These are phyloP conservation scores for Fusarium circinatum DNA, from an alignment of 2,329 filamentous ascomycete genomes.

Conservation along the genomic window DNA sequence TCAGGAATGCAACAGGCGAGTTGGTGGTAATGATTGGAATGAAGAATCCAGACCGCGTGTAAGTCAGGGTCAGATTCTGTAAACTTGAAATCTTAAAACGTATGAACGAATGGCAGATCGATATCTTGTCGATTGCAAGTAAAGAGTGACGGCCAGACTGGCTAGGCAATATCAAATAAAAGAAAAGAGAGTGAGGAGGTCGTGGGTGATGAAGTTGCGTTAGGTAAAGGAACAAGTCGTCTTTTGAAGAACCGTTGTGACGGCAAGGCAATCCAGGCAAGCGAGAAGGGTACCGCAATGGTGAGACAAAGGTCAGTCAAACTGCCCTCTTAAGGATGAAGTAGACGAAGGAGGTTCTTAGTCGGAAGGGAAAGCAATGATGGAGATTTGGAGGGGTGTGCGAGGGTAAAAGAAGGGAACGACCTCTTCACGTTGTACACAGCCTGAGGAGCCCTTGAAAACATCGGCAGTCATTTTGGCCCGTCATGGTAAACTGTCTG, in stretches of 20 bases:
- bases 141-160: slow-evolving; percentile 39
- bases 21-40: slow-evolving; percentile 33
- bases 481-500: slow-evolving; percentile 44
- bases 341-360: slow-evolving; percentile 48
- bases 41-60: slow-evolving; percentile 24
- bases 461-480: slow-evolving; percentile 42
- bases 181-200: slow-evolving; percentile 37
- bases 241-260: slow-evolving; percentile 42
- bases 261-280: slow-evolving; percentile 39
- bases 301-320: slow-evolving; percentile 49
- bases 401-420: slow-evolving; percentile 52
- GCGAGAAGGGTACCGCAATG: slow-evolving; percentile 46
- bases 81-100: background rate
- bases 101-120: slow-evolving; percentile 28
- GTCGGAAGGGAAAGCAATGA: slow-evolving; percentile 42
- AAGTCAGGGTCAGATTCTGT: slow-evolving; percentile 7
- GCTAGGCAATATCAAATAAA: slow-evolving; percentile 24
- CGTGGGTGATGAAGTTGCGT: slow-evolving; percentile 23
- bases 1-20: slow-evolving; percentile 24
- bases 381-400: slow-evolving; percentile 47
- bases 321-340: slow-evolving; percentile 49
- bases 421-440: slow-evolving; percentile 39
- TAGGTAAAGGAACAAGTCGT: slow-evolving; percentile 38
- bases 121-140: slow-evolving; percentile 16
- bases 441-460: slow-evolving; percentile 34